phyloP scores from a whole-genome alignment of 768 basidiomycete species.

The Pleurotus sapidus region DNA sequence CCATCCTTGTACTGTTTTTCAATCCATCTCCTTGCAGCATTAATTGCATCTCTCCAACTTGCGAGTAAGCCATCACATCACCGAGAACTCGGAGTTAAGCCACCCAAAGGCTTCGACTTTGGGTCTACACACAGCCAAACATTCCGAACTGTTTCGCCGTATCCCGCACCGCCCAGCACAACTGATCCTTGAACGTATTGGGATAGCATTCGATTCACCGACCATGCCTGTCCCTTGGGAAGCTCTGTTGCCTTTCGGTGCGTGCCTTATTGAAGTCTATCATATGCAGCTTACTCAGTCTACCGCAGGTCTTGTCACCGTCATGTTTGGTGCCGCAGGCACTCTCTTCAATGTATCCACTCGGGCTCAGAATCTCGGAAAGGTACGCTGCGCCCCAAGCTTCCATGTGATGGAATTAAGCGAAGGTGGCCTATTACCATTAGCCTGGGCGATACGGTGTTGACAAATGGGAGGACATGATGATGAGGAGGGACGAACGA shows the following conservation, averaged over 20 bases:
- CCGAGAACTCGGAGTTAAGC: neutral
- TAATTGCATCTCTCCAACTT: neutral
- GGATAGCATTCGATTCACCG: conserved; percentile 18
- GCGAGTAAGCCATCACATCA: neutral
- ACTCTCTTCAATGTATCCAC: conserved; percentile 80
- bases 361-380: conserved; percentile 84
- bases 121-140: conserved; percentile 2
- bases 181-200: neutral
- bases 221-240: conserved; percentile 96
- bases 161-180: neutral
- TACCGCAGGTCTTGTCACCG: conserved; percentile 69
- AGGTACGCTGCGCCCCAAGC: conserved; percentile 45
- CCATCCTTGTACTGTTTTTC: no score
- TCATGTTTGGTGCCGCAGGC: conserved; percentile 89
- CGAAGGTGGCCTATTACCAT: neutral
- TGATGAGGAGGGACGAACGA: conserved; percentile 90
- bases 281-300: neutral
- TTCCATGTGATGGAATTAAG: neutral
- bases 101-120: neutral
- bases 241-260: conserved; percentile 95
- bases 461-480: conserved; percentile 92
- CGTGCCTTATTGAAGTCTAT: conserved; percentile 2
- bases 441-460: conserved; percentile 83
- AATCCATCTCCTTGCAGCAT: no score
- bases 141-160: conserved; percentile 6